Base-by-base conservation (phyloP, 352 stramenopile species). In the Phytophthora capsici region DNA sequence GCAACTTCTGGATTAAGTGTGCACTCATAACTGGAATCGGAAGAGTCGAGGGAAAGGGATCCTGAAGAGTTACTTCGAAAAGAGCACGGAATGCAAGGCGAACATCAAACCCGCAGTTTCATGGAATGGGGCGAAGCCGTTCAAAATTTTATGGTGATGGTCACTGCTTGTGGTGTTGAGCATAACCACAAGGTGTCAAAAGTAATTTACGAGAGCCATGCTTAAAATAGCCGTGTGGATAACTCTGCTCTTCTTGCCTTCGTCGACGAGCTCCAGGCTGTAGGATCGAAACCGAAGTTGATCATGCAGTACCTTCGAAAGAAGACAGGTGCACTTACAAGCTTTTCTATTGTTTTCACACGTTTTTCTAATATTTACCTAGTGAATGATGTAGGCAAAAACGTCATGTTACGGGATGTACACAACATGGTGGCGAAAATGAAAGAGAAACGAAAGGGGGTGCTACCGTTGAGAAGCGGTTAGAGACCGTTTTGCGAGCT, bases 101-200 rank as follows among this genome's bases (percentile, higher is more conserved):
- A 60, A 60, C 37, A 51, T 60, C 38, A 60, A 60, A 10, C 28
- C 19, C 1, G 40, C 13, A 6, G 38, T 60, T 2, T 8, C 6
- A 5, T 60, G 52, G 28, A 60, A 60, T 52, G 26, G 28, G 6
- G 16, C 2, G 25, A 49, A 38, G 12, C n/a, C 9, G 22, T 58
- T 58, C n/a, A n/a, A n/a, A n/a, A n/a, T n/a, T n/a, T n/a, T 6
- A 49, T 49, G 50, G 50, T 58, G 2, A 23, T 36, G 2, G 23
- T 40, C 4, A 48, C 50, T 4, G 36, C 7, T 2, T 58, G 9
- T n/a, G 30, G 40, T 37, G 50, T 58, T 20, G 5, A 4, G 22
- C 50, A 58, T 22, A 58, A 58, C 25, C 50, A 58, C 37, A 47
- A 28, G 1, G 36, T 58, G 13, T 37, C 36, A 22, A 58, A 58